Evolutionary conservation across 208 protist genomes (phyloP), one percentile per base, ranked within the genome.

Genomic region (Cochliopodium minus): DNA sequence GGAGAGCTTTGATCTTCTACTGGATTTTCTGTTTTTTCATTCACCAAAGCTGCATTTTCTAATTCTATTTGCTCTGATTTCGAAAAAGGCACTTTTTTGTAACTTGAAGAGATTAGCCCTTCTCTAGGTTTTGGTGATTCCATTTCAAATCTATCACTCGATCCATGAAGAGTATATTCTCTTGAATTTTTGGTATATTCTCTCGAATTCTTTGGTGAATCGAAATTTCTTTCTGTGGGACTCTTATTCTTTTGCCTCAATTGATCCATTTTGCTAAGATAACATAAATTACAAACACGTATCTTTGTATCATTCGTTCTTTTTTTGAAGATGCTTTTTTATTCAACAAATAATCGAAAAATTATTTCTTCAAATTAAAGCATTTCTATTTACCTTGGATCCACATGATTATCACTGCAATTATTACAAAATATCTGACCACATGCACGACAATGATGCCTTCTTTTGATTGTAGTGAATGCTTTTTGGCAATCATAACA

Each of bases 381-480:
- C n/a, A 5, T 38, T 11, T 15, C 9, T 38, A 15, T 38, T 38
- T 38, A 15, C 11, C 11, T 38, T 25, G 32, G 32, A 36, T 40
- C 33, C 7, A 54, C 22, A 40, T 40, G 28, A 15, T 54, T 38
- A 29, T 29, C 23, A 28, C 28, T 38, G 53, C 86, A 91, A 7
- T 72, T 63, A 38, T 48, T 59, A 55, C 86, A 91, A 33, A 80
- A 79, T 36, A 87, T 73, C 43, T 78, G 63, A 7, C 86, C 86
- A 61, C 86, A 92, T 20, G 69, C 66, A 23, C 72, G 51, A 63
- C 85, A 91, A 58, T 86, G 79, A 59, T 79, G 71, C 52, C 78
- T 77, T 15, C 74, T 39, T 4, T 64, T 66, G 50, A 74, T 67
- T 48, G 68, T 38, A 30, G 61, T 64, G 63, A 89, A 88, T 0